Percentiles rank a stretch among this genome's conserved stretches.
Conservation (phyloP, 2,329 filamentous ascomycete genomes). For the Penicillium sp. region DNA sequence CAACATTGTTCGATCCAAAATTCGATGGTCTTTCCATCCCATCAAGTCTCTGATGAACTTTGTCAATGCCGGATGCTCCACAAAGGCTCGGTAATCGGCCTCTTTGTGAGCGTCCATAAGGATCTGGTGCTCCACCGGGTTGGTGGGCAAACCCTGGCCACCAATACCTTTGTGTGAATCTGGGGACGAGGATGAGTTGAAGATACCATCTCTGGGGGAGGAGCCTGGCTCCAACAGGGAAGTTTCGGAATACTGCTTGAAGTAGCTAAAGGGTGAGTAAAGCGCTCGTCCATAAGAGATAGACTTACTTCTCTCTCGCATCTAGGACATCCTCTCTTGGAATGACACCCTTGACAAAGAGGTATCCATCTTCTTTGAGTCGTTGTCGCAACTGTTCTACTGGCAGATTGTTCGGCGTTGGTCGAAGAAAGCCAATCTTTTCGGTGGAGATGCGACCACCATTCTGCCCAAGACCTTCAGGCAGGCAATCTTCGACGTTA, state of each 20-base stretch:
- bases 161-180: slow-evolving; percentile 40
- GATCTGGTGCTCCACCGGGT: slow-evolving; percentile 26
- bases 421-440: slow-evolving; percentile 6
- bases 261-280: slow-evolving; percentile 33
- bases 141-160: slow-evolving; percentile 29
- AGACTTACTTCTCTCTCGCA: slow-evolving; percentile 33
- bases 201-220: slow-evolving; percentile 44
- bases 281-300: neutral
- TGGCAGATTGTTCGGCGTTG: slow-evolving; percentile 24
- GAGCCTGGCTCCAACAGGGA: slow-evolving; percentile 43
- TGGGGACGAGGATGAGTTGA: slow-evolving; percentile 39
- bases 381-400: slow-evolving; percentile 42
- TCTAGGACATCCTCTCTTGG: slow-evolving; percentile 48
- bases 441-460: slow-evolving; percentile 10
- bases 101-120: slow-evolving; percentile 38
- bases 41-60: slow-evolving; percentile 40
- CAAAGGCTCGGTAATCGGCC: slow-evolving; percentile 35
- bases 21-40: slow-evolving; percentile 39
- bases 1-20: slow-evolving; percentile 39
- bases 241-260: slow-evolving; percentile 40
- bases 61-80: slow-evolving; percentile 38
- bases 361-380: slow-evolving; percentile 43
- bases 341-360: slow-evolving; percentile 47
- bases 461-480: slow-evolving; percentile 12
- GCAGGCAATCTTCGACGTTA: slow-evolving; percentile 4